Base-by-base conservation (phyloP, 2,329 filamentous ascomycete genomes). In the Cyphellophora attinorum region DNA sequence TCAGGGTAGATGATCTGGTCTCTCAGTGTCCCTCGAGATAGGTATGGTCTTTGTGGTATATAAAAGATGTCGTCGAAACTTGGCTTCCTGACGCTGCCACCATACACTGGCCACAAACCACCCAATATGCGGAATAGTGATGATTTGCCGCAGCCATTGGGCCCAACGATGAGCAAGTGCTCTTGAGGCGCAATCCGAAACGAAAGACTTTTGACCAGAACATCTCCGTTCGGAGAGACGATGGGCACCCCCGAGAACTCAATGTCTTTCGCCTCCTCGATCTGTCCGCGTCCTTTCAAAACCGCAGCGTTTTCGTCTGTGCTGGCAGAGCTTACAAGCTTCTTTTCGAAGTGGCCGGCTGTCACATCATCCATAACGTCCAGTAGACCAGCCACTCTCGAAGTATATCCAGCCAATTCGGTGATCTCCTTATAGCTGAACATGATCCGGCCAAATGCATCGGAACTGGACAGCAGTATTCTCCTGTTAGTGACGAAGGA, bases 1-100 rank as follows among this genome's bases (percentile, higher is more conserved):
- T 98, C 91, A 0, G 91, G 91, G 59, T 98, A 98, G 40, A 91
- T 94, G 49, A 98, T 86, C 53, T 98, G 91, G 57, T 96, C 86
- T 25, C 91, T 79, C n/a, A 98, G 74, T 2, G 83, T 86, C 14
- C 91, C 91, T 34, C 85, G 78, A 11, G 84, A 91, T 2, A 98
- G 72, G 54, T 98, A 98, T 0, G 91, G 91, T 2, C 91, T 78
- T 54, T 98, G 91, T 0, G 91, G 91, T 45, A 98, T 93, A 63
- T 98, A 98, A 63, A 96, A 98, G 54, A 98, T 96, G 55, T 91
- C 82, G 47, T 84, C 78, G 51, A 89, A 91, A 2, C 83, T 79
- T 2, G 91, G 91, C 58, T 96, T 96, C 51, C 85, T 73, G 13
- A 98, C 91, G 1, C 76, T 85, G 33, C 91, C 91, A 45, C 91